Base-by-base conservation (phyloP, 2,329 filamentous ascomycete genomes). In the Rasamsonia emersonii region DNA sequence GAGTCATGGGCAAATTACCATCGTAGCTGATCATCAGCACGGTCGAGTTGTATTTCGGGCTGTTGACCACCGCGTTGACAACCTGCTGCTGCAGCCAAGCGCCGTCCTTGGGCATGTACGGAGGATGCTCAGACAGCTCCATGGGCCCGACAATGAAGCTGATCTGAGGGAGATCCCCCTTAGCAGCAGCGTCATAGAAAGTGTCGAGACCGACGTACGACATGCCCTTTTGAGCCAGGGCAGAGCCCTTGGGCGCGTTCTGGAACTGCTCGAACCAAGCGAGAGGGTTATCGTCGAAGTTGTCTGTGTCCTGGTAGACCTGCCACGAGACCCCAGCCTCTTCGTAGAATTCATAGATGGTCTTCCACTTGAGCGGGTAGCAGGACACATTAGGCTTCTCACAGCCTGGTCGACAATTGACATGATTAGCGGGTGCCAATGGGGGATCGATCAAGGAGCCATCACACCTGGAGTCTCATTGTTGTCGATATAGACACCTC, bases 261-360 rank as follows among this genome's bases (percentile, higher is more conserved):
- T 72, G 68, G 46, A 61, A 73, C 34, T 71, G 67, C 35, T 64
- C 33, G 41, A 74, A 74, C 61, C 68, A 70, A 20, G 68, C 68
- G 9, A 70, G 54, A 0, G 68, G 62, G 44, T 71, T 73, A 45
- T 73, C 70, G 24, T 70, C 68, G 35, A 70, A 71, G 48, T 70
- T 71, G 42, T 72, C 59, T 11, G 52, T 56, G 32, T 67, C 58
- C 41, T 71, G 68, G 42, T 58, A 72, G 2, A 70, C 57, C 21
- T 67, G 61, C 70, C 70, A 73, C 1, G 61, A 61, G 13, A 67
- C 61, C 10, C 62, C 65, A 2, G 63, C 61, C 7, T 61, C 58
- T 42, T 71, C 59, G 21, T 68, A 69, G 36, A 62, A 54, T 36
- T 72, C 67, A 29, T 59, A 66, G 11, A 62, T 60, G 0, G 68